A percentile compares a stretch with the other conserved stretches of the same genome.
Evolutionary conservation across 2,329 filamentous ascomycete genomes (phyloP).

Genomic region (Microcera coccophila): DNA sequence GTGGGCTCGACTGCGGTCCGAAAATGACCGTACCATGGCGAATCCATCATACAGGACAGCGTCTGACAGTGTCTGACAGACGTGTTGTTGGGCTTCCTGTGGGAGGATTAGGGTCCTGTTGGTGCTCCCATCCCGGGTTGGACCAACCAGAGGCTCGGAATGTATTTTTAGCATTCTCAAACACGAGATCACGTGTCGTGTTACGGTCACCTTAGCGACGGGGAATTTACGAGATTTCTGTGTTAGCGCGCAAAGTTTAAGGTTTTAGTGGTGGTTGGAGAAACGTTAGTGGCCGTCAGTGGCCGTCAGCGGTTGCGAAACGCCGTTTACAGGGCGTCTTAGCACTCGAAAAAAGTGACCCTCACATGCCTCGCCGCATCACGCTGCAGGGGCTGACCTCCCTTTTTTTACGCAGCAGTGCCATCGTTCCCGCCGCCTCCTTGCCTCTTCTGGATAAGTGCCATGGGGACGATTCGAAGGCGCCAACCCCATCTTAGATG

Average conservation of each 20-base stretch:
- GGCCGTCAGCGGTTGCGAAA: too few species aligned
- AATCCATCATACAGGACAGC: constrained; percentile 4
- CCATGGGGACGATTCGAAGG: neutral
- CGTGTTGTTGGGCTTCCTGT: neutral
- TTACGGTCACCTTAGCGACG: constrained; percentile 9
- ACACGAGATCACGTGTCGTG: constrained; percentile 31
- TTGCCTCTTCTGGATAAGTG: neutral
- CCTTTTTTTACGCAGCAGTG: neutral
- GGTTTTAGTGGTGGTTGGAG: neutral
- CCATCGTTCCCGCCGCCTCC: neutral
- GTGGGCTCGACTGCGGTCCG: too few species aligned
- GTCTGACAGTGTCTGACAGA: constrained; percentile 10
- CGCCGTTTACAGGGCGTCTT: too few species aligned
- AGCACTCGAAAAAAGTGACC: too few species aligned
- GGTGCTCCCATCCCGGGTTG: neutral
- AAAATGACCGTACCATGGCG: too few species aligned
- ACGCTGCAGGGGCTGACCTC: neutral
- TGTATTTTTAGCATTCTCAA: constrained; percentile 25
- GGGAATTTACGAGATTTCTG: neutral
- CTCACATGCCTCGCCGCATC: neutral
- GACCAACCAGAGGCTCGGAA: too few species aligned
- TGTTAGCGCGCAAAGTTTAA: neutral
- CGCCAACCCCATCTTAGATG: neutral
- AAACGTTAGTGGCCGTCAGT: neutral
- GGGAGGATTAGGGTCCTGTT: neutral